Base-by-base conservation (phyloP, 352 stramenopile genomes). In the Phytophthora meadii region DNA sequence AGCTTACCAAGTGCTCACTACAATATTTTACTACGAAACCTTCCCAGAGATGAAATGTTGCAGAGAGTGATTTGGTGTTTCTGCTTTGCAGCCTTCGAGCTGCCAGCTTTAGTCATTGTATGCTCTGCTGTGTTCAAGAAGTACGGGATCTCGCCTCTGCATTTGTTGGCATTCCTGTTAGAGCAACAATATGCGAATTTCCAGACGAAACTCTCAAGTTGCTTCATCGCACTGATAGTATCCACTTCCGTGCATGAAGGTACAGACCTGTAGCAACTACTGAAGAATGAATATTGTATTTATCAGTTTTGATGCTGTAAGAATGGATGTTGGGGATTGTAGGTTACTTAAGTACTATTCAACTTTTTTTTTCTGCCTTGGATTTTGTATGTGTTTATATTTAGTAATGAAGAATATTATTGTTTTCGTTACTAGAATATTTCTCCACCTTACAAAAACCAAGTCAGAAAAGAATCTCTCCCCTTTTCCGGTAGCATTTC, bases 131-230 rank as follows among this genome's bases (percentile, higher is more conserved):
- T 76, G 5, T 57, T 54, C 42, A 57, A 47, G 30, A 74, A 77
- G 54, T 82, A 77, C 56, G 64, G 68, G 0, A 51, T 81, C 19
- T 66, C 54, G 19, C 45, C 65, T 15, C 14, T 66, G 46, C 60
- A 70, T 5, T 28, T 77, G 40, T 54, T 83, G 50, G 51, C 57
- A 4, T 83, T 83, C 44, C 60, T 83, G 39, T 45, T 83, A 32
- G 72, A 81, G 52, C 68, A 64, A 41, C 73, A 83, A 47, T 76
- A 56, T 30, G 57, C 62, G 34, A 68, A 55, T 46, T 68, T 76
- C 24, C 57, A 72, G 30, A 66, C 55, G 9, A 76, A 79, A 49
- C 55, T 81, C 5, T 47, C 60, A 10, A 68, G 39, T 14, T 66
- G 55, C 36, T 63, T 74, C 34, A 50, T 81, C 42, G 24, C 40